Percentiles rank a stretch among this genome's conserved stretches.
These are phyloP conservation scores for Monosporozyma unispora DNA, from an alignment of 805 yeast genomes.

Conservation along the genomic window DNA sequence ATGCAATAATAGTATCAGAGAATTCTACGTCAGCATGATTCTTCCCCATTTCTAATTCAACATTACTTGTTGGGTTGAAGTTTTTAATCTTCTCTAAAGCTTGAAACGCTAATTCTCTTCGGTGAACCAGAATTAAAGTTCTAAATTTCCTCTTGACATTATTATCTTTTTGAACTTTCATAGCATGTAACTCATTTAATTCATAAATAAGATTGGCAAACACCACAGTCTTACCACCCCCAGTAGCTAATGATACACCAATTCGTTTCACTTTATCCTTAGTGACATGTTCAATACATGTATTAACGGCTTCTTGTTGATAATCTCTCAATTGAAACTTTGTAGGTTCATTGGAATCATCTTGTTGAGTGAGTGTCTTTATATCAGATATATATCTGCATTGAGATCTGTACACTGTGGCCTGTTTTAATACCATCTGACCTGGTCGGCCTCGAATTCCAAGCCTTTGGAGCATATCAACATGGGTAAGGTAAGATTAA, in stretches of 20 bases:
- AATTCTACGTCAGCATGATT: slow-evolving; percentile 22
- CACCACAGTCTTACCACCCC: slow-evolving; percentile 88
- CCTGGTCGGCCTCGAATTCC: background rate
- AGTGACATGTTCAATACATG: slow-evolving; percentile 41
- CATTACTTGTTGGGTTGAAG: slow-evolving; percentile 41
- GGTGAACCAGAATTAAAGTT: slow-evolving; percentile 63
- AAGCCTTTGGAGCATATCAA: background rate
- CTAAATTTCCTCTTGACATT: slow-evolving; percentile 10
- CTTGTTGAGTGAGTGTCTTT: background rate
- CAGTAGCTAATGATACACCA: slow-evolving; percentile 85
- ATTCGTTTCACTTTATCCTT: slow-evolving; percentile 42
- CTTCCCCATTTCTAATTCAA: slow-evolving; percentile 66
- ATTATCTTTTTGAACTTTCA: slow-evolving; percentile 22
- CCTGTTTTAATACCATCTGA: background rate
- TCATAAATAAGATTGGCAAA: slow-evolving; percentile 44
- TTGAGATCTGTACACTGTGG: background rate
- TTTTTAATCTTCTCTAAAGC: slow-evolving; percentile 43
- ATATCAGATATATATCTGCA: background rate
- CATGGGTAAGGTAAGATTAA: background rate
- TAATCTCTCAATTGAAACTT: slow-evolving; percentile 37
- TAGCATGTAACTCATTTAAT: background rate
- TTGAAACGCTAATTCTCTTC: slow-evolving; percentile 70
- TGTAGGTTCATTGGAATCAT: background rate
- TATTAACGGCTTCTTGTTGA: slow-evolving; percentile 60
- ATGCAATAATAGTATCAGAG: slow-evolving; percentile 65